Base-by-base conservation (phyloP, 2,329 filamentous ascomycete genomes). In the Exophiala dermatitidis region DNA sequence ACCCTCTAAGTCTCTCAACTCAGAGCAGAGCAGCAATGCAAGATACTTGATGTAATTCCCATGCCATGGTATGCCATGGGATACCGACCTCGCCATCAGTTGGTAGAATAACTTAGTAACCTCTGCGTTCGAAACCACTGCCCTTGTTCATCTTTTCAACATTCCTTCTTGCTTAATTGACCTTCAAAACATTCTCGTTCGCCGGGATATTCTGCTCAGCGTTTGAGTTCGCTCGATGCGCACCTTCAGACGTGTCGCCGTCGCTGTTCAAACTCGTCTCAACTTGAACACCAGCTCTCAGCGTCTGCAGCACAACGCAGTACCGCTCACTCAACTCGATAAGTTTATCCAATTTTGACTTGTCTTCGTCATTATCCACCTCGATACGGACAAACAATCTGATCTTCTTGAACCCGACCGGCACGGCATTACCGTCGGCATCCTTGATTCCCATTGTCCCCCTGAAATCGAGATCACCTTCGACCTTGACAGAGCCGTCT, bases 261-360 rank as follows among this genome's bases (percentile, higher is more conserved):
- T 44, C 50, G 40, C 50, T 44, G 26, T 48, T 51, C 33, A 62
- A 19, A 12, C 59, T 63, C 1, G 71, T 68, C 48, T 64, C 67
- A 30, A 72, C 51, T 44, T 64, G 54, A 9, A 69, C 68, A 57
- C 69, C 69, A 59, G 65, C 67, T 38, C 62, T 65, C 51, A 72
- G 65, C 5, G 68, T 72, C 61, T 72, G 69, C 58, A 72, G 57
- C 28, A 71, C 69, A 33, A 77, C 74, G 59, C 74, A 77, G 61
- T 77, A 77, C 59, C 73, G 62, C 66, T 77, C 74, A 45, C 74
- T 77, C 65, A 77, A 57, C 64, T 72, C 71, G 1, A 74, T 70
- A 54, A 77, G 53, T 62, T 68, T 74, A 60, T 73, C 71, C 5
- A 76, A 64, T 50, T 72, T 71, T 8, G 69, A 66, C 42, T 72